Base-by-base conservation (phyloP, 495 filamentous ascomycete genomes). In the Tirmania nivea region DNA sequence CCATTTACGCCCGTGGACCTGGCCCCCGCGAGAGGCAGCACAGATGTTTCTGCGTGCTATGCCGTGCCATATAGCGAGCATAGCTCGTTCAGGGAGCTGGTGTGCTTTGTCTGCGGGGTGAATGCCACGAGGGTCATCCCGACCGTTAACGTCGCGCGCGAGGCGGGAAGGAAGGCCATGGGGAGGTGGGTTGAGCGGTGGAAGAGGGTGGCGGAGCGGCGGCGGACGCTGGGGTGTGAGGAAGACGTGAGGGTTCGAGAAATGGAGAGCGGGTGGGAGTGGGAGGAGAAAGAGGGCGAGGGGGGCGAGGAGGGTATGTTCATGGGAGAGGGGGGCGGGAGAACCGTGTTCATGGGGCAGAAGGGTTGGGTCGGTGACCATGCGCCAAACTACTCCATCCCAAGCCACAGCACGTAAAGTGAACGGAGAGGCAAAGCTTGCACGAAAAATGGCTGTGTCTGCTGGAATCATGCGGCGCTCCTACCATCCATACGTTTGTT, bases 41-140 rank as follows among this genome's bases (percentile, higher is more conserved):
- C 81, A 20, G 70, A 72, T 48, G 78, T 83, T 55, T 80, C 81
- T 20, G 78, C 78, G 55, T 92, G 85, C 60, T 94, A 85, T 57
- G 86, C 82, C 11, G 90, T 96, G 20, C 90, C 90, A 39, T 97
- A 97, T 63, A 85, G 79, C 52, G 90, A 97, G 68, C 90, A 97
- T 60, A 89, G 83, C 65, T 86, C 80, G 47, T 97, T 97, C 62
- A 70, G 90, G 19, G 90, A 97, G 71, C 66, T 97, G 65, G 86
- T 84, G 2, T 79, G 94, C 76, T 96, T 97, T 60, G 79, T 85
- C 57, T 90, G 88, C 68, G 78, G 78, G 52, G 65, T 97, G 66
- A 68, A 84, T 50, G 89, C 96, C 54, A 86, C 86, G 51, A 81
- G 78, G 67, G 75, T 97, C 3, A 80, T 97, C 16, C 90, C 90